Evolutionary conservation across 768 basidiomycete species (phyloP), one percentile per base, ranked within the genome.

Genomic region (Trametes coccinea): DNA sequence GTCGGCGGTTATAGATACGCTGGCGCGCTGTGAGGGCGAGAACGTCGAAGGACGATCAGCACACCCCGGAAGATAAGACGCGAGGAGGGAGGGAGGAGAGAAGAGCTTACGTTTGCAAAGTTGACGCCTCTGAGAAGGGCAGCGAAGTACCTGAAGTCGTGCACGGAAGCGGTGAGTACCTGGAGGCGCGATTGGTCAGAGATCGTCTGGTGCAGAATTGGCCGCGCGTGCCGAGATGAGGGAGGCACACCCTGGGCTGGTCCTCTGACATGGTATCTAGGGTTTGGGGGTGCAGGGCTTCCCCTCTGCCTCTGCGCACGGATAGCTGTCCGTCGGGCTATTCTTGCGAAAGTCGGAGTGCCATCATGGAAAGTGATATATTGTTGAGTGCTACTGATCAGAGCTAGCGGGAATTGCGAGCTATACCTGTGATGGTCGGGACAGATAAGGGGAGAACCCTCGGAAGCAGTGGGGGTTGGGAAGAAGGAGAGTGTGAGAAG

Each of bases 61-160:
- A 34, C 41, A 13, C 27, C 16, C 27, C 47, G 48, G 14, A 22
- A 44, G 34, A 40, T 53, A 55, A 51, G 48, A 5, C 13, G 50
- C 30, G 50, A 51, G 54, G 33, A 39, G 54, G 33, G 45, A 41
- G 45, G 7, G 7, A 13, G 7, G 10, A 37, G 5, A 37, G 34
- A 37, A 49, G 49, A 43, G 72, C 87, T 76, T 73, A 94, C 95
- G 69, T 88, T 88, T 37, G 80, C 78, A 72, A 97, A 90, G 67
- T 84, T 89, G 53, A 97, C 86, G 7, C 93, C 92, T 63, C 91
- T 85, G 29, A 98, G 78, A 17, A 97, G 78, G 16, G 86, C 78
- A 8, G 88, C 79, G 56, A 97, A 86, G 68, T 90, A 89, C 54
- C 92, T 84, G 50, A 97, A 86, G 75, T 96, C 94, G 66, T 88